Base-by-base conservation (phyloP, 2,329 filamentous ascomycete species). In the Pseudogymnoascus sp. region DNA sequence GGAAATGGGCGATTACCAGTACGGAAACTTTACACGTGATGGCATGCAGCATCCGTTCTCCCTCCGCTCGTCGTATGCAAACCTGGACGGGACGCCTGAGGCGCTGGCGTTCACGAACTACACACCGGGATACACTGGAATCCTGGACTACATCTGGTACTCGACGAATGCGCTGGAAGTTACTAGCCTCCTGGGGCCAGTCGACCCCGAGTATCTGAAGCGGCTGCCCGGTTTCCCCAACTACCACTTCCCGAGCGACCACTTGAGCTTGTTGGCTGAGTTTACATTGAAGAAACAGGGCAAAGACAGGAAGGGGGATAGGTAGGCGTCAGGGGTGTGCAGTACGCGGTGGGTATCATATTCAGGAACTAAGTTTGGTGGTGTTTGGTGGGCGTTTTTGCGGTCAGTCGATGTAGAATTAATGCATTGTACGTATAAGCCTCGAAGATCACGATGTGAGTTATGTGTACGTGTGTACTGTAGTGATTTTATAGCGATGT, bases 101-200 rank as follows among this genome's bases (percentile, higher is more conserved):
- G 91, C 96, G 74, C 79, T 98, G 70, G 86, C 87, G 4, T 99
- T 96, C 76, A 99, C 95, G 57, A 99, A 99, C 77, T 99, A 98
- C 77, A 96, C 92, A 13, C 93, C 95, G 1, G 86, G 87, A n/a
- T 99, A 97, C 78, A 85, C 86, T 62, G 93, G 92, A 67, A 90
- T 96, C 64, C 90, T 99, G 69, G 95, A 99, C 75, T 97, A 98
- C 77, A 92, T 99, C 72, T 98, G 93, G 92, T 99, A 96, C 77
- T 93, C 92, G 64, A 93, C 92, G 4, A 90, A 88, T 71, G 80
- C 84, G 43, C 79, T 91, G 62, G 84, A 88, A 69, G 86, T 89
- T 37, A 84, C 83, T 4, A 85, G 83, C 34, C 75, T 90, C 51
- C 81, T 90, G 25, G 88, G 88, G 60, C 83, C 89, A 68, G 85